Evolutionary conservation across 1,284 basidiomycete species (phyloP), one percentile per base, ranked within the genome.

Genomic region (Boletus mariae): DNA sequence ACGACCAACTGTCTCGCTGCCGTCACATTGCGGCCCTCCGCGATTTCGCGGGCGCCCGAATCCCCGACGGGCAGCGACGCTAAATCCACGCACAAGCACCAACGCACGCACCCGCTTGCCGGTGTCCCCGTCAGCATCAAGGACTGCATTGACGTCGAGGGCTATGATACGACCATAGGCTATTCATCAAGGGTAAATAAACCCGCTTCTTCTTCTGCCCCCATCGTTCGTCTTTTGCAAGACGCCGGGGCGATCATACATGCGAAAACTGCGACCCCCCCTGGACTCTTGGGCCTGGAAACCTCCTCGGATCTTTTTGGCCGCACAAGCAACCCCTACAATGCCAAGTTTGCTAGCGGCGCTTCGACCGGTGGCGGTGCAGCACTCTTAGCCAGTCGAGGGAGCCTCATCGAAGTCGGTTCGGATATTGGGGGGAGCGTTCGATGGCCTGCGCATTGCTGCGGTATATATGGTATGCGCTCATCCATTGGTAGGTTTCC

Each of bases 301-400:
- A 79, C 81, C 38, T 57, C 67, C 12, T 83, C 82, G 47, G 80
- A 83, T 4, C 60, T 84, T 1, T 84, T 77, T 52, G 81, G 80
- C 2, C 59, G 61, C 4, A 74, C 79, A 1, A 59, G 58, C 26
- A 81, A 84, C 61, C 80, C 81, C 0, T 73, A 76, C 59, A 71
- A 71, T 15, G 50, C 64, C 1, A 57, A 62, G 1, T 73, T 76
- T 51, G 75, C 69, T 1, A 73, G 71, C 6, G 79, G 79, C 0
- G 80, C 78, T 4, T 75, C 72, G 5, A 74, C 73, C 0, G 80
- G 80, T 10, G 79, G 79, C 4, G 79, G 80, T 38, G 75, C 69
- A 0, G 77, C 78, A 5, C 63, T 82, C 17, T 59, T 82, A 8
- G 76, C 72, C 0, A 63, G 59, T 29, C 74, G 76, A 17, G 79